Percentiles rank a stretch among this genome's conserved stretches.
phyloP scores from a whole-genome alignment of 108 stramenopile genomes.

The Skeletonema costatum region DNA sequence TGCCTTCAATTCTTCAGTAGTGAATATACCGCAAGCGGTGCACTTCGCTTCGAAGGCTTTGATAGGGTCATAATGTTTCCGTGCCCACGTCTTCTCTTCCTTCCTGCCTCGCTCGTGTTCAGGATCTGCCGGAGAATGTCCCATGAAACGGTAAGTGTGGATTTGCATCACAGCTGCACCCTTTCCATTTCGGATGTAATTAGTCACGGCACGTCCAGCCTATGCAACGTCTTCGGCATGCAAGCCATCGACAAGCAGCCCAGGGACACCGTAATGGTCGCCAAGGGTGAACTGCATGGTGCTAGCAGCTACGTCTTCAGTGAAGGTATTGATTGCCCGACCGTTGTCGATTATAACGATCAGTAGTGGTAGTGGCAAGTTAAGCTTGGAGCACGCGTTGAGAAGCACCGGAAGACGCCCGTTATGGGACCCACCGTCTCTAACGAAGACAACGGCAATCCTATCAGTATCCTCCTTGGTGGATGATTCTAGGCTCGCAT shows the following conservation, averaged over 20 bases:
- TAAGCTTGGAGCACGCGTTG: constrained; percentile 63
- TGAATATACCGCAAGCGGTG: constrained; percentile 1
- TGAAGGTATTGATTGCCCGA: constrained; percentile 77
- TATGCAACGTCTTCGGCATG: constrained; percentile 53
- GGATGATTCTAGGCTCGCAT: constrained; percentile 17
- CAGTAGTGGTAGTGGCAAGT: constrained; percentile 58
- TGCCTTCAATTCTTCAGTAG: constrained; percentile 33
- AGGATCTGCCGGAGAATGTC: constrained; percentile 74
- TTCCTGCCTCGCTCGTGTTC: constrained; percentile 73
- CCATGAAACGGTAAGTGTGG: constrained; percentile 72
- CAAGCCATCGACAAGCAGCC: constrained; percentile 59
- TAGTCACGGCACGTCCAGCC: constrained; percentile 59
- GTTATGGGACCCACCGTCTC: constrained; percentile 69
- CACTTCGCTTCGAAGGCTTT: constrained; percentile 53
- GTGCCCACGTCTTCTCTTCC: constrained; percentile 68
- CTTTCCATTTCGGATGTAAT: constrained; percentile 57
- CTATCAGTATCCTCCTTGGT: constrained; percentile 46
- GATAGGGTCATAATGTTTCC: constrained; percentile 61
- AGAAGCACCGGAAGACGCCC: constrained; percentile 65
- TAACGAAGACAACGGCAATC: constrained; percentile 62
- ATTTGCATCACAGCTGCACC: constrained; percentile 70
- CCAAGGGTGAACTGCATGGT: constrained; percentile 55
- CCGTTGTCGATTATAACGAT: constrained; percentile 73
- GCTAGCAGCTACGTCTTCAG: constrained; percentile 65
- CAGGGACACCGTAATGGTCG: constrained; percentile 63